Evolutionary conservation across 768 basidiomycete species (phyloP), one percentile per base, ranked within the genome.

Genomic region (Crassisporium funariophilum): DNA sequence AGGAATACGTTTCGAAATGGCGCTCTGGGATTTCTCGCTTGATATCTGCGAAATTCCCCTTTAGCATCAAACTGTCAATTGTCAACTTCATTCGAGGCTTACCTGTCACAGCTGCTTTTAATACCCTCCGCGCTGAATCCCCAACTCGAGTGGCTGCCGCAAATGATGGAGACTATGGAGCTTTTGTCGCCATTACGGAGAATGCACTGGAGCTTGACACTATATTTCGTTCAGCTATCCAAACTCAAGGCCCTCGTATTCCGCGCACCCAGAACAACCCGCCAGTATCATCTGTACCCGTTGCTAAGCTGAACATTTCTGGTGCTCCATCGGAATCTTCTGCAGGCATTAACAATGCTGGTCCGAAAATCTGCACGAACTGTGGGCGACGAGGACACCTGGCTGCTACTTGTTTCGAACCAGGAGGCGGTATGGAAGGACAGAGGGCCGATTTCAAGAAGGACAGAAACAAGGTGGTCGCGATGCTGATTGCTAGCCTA

Each of bases 371-470:
- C n/a, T 31, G 29, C n/a, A n/a, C 11, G 2, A 31, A 31, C 29
- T 31, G 42, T 21, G 31, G 19, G 0, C 6, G 8, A 12, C 4
- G 4, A 20, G 42, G 42, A 8, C 42, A 44, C 15, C 10, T 17
- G 9, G 16, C n/a, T 1, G 3, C 17, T 21, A 44, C 42, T 4
- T 44, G 42, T 15, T 44, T 44, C 31, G 34, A 34, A 20, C 20
- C 27, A 22, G 42, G 42, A 1, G 42, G 42, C n/a, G 29, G 42
- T 5, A 11, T 44, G 15, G 42, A 31, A 33, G 42, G 42, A 9
- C 22, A 16, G 6, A 15, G 27, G 1, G 42, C 22, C 4, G 42
- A 29, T 5, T 44, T 10, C 9, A 13, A 11, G 16, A 20, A 9
- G 42, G 33, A 44, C 9, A 25, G n/a, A 2, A 7, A n/a, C 29